Percentiles rank a stretch among this genome's conserved stretches.
These are phyloP conservation scores for Nothopassalora personata DNA, from an alignment of 2,329 filamentous ascomycete genomes.

Conservation along the genomic window DNA sequence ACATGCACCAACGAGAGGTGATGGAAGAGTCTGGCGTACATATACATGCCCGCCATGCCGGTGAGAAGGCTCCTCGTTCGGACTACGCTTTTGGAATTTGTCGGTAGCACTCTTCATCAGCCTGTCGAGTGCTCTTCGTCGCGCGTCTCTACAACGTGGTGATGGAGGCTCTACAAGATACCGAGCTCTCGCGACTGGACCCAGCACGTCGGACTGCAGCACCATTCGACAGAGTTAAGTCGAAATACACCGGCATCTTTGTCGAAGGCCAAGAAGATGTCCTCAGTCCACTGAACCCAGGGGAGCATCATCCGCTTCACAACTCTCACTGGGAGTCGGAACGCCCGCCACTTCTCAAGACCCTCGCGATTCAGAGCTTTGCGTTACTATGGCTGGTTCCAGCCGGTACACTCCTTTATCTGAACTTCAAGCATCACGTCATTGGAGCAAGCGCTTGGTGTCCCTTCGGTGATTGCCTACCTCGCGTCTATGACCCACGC, in stretches of 20 bases:
- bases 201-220: neutral
- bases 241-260: neutral
- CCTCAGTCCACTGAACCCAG: neutral
- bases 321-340: neutral
- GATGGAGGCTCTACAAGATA: neutral
- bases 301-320: neutral
- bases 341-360: neutral
- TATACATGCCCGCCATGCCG: no score
- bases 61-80: no score
- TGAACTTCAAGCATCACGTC: slow-evolving; percentile 25
- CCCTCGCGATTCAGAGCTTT: slow-evolving; percentile 15
- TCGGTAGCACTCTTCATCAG: no score
- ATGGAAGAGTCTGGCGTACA: no score
- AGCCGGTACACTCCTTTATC: slow-evolving; percentile 22
- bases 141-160: neutral
- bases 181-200: neutral
- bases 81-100: no score
- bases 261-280: neutral
- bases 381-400: slow-evolving; percentile 29
- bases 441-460: slow-evolving; percentile 30
- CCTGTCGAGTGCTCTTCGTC: no score
- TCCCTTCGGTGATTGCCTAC: slow-evolving; percentile 18
- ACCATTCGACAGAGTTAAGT: neutral
- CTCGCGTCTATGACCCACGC: slow-evolving; percentile 5
- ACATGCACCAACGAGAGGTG: no score